These are phyloP conservation scores for Annulohypoxylon nitens DNA, from an alignment of 495 filamentous ascomycete species.

Conservation along the genomic window DNA sequence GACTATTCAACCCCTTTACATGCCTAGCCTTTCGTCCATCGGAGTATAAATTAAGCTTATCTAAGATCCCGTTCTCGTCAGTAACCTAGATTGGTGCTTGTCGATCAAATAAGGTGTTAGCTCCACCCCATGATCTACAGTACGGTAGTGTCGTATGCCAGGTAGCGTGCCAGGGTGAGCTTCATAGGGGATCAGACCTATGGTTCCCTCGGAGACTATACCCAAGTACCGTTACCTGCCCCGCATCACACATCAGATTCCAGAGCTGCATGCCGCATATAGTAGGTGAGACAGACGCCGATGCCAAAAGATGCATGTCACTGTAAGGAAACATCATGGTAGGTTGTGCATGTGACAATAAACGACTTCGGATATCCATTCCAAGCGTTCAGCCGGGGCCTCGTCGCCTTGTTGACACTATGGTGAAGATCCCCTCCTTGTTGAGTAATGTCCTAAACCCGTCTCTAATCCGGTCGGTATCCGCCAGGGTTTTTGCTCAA, in stretches of 20 bases:
- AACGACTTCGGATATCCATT: constrained; percentile 23
- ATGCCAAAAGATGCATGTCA: constrained; percentile 27
- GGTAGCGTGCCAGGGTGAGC: neutral
- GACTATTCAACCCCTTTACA: constrained; percentile 3
- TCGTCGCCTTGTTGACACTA: neutral
- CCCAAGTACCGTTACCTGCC: constrained; percentile 42
- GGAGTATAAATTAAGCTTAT: constrained; percentile 36
- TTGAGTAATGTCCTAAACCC: constrained; percentile 41
- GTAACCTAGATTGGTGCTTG: constrained; percentile 4
- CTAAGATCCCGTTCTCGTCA: constrained; percentile 28
- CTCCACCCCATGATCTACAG: constrained; percentile 5
- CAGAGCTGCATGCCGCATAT: constrained; percentile 14
- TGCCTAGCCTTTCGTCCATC: neutral
- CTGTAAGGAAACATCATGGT: constrained; percentile 11
- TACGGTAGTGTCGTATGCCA: constrained; percentile 9
- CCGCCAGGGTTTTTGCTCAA: constrained; percentile 23
- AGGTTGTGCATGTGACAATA: constrained; percentile 39
- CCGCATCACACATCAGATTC: constrained; percentile 31
- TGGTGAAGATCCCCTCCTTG: constrained; percentile 30
- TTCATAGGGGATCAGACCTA: neutral
- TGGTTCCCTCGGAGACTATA: constrained; percentile 23
- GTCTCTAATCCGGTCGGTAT: constrained; percentile 35
- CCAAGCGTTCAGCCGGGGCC: constrained; percentile 3
- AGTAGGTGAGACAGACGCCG: constrained; percentile 13
- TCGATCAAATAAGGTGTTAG: constrained; percentile 26